Evolutionary conservation across 345 rosid species (phyloP).

Genomic region (Brassica rapa): DNA sequence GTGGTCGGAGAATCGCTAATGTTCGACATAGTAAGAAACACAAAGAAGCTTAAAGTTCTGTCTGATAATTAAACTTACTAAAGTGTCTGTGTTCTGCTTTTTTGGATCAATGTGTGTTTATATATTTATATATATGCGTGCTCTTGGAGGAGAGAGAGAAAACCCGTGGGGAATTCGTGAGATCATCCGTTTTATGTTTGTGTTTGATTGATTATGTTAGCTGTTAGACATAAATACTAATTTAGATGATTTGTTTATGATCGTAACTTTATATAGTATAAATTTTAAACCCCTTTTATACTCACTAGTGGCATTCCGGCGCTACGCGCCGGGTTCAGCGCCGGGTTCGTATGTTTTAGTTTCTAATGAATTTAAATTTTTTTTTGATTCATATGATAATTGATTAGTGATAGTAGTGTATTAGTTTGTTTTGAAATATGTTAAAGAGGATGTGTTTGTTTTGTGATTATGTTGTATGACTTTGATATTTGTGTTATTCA

Average conservation of each 20-base stretch:
- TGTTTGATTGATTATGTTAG: slow-evolving; percentile 13
- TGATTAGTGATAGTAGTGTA: no score
- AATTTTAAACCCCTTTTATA: not conserved
- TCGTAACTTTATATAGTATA: not conserved
- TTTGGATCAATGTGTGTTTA: slow-evolving; percentile 11
- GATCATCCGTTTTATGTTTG: slow-evolving; percentile 24
- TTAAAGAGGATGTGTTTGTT: no score
- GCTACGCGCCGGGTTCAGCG: no score
- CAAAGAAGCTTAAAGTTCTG: slow-evolving; percentile 10
- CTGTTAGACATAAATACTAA: slow-evolving; percentile 17
- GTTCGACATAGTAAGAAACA: slow-evolving; percentile 32
- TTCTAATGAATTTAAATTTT: no score
- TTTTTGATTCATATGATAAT: no score
- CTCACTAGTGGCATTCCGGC: no score
- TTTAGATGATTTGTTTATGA: not conserved
- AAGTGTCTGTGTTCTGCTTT: slow-evolving; percentile 7
- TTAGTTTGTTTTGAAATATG: no score
- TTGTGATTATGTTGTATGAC: no score
- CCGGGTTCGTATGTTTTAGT: no score
- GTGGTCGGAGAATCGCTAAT: slow-evolving; percentile 18
- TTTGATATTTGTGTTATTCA: no score
- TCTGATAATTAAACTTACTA: not conserved
- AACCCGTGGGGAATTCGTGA: slow-evolving; percentile 32
- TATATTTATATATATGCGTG: slow-evolving; percentile 9
- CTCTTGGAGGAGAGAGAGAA: not conserved